Base-by-base conservation (phyloP, 2,329 filamentous ascomycete species). In the Mollisiaceae sp. region DNA sequence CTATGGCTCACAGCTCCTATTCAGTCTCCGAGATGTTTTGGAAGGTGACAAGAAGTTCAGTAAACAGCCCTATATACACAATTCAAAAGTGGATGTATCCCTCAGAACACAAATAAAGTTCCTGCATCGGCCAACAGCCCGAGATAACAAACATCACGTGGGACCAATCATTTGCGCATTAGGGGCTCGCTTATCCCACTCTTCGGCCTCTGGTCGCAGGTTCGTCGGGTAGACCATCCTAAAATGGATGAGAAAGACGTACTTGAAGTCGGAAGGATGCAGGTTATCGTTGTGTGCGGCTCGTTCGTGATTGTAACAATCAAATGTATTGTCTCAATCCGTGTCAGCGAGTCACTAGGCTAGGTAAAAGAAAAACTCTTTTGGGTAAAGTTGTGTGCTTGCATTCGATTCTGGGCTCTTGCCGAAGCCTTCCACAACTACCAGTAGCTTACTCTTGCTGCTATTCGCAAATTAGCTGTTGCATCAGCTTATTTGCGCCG, bases 171-270 rank as follows among this genome's bases (percentile, higher is more conserved):
- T 18, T 9, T 24, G 14, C 18, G 12, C 8, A 52, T 63, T 57
- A 63, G 61, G 61, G 61, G 61, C 27, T 63, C 61, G 54, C 61
- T 59, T 47, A 59, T 56, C 65, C 65, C 65, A 67, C 65, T 67
- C 59, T 66, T 67, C 58, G 62, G 65, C 43, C 27, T 32, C 38
- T 27, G 61, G 57, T 64, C 59, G 62, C 59, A n/a, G 45, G 50
- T 14, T 27, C 8, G 8, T 61, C 59, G 63, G 63, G 41, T 62
- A 59, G 15, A 62, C 63, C 45, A 61, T 61, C 63, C 59, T 57
- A 22, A 60, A 57, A 18, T n/a, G 59, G 56, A 43, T 56, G 55
- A 39, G 32, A 24, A 35, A 47, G 32, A 50, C 45, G 45, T 50
- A 14, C 24, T 50, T n/a, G 11, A 50, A 22, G 45, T n/a, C 22